These are phyloP conservation scores for Sporobolomyces roseus DNA, from an alignment of 768 basidiomycete species.

Conservation along the genomic window DNA sequence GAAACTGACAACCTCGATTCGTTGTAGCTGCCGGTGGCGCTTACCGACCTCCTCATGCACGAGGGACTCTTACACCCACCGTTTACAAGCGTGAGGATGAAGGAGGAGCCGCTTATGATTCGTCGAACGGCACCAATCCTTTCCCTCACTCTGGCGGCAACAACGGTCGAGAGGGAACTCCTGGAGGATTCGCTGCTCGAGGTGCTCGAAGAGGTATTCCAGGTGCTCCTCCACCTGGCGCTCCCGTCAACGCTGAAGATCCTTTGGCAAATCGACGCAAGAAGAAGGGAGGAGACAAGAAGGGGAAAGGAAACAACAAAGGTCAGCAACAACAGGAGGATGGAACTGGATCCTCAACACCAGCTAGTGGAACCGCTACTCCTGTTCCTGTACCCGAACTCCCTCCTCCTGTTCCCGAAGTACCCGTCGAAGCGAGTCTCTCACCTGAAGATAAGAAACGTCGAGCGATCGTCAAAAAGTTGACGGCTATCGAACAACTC, in stretches of 20 bases:
- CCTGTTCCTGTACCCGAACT: constrained; percentile 28
- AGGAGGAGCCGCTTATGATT: constrained; percentile 61
- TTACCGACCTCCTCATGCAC: constrained; percentile 87
- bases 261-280: constrained; percentile 39
- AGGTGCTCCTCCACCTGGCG: constrained; percentile 28
- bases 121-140: constrained; percentile 53
- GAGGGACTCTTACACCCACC: constrained; percentile 79
- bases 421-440: constrained; percentile 46
- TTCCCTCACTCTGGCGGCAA: constrained; percentile 48
- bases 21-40: constrained; percentile 59
- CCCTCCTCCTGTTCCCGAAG: constrained; percentile 44
- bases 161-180: constrained; percentile 27
- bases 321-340: constrained; percentile 4
- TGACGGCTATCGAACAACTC: constrained; percentile 98
- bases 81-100: constrained; percentile 92
- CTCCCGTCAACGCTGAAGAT: constrained; percentile 22
- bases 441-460: constrained; percentile 82
- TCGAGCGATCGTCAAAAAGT: constrained; percentile 93
- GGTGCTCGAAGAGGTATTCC: constrained; percentile 32
- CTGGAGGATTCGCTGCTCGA: constrained; percentile 19
- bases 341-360: constrained; percentile 37
- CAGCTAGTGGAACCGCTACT: constrained; percentile 47
- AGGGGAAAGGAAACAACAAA: constrained; percentile 40
- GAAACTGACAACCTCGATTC: constrained; percentile 43
- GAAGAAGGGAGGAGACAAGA: constrained; percentile 44